These are phyloP conservation scores for Strobilomyces echinocephalus DNA, from an alignment of 768 basidiomycete species.

Conservation along the genomic window DNA sequence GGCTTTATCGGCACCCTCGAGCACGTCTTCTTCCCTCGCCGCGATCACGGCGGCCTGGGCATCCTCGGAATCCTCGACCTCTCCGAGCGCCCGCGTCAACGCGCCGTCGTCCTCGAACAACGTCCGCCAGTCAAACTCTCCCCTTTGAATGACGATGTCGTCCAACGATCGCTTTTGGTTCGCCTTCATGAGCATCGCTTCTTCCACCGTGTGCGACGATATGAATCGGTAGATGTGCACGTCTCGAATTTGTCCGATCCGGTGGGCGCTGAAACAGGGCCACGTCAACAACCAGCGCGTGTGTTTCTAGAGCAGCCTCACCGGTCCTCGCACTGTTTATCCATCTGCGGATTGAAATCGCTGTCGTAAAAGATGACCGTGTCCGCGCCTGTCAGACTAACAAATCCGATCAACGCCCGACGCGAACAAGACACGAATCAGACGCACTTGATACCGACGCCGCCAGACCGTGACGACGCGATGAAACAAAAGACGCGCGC, in stretches of 20 bases:
- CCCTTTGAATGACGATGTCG: constrained; percentile 86
- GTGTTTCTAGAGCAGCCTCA: constrained; percentile 27
- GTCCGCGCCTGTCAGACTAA: constrained; percentile 78
- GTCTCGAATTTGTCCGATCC: constrained; percentile 96
- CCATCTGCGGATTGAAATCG: constrained; percentile 98
- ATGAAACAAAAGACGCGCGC: constrained; percentile 84
- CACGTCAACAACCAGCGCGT: background rate
- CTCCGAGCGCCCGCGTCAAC: constrained; percentile 70
- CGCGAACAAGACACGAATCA: constrained; percentile 11
- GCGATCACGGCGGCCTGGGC: constrained; percentile 76
- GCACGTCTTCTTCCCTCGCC: constrained; percentile 61
- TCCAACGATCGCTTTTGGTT: constrained; percentile 94
- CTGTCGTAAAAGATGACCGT: constrained; percentile 98
- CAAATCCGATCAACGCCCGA: constrained; percentile 14
- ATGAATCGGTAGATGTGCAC: constrained; percentile 97
- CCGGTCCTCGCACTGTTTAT: constrained; percentile 94
- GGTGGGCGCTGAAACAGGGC: constrained; percentile 65
- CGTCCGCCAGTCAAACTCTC: constrained; percentile 92
- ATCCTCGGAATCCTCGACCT: constrained; percentile 87
- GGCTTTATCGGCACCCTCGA: constrained; percentile 74
- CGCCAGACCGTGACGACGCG: constrained; percentile 70
- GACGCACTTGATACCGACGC: constrained; percentile 91
- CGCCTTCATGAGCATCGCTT: constrained; percentile 94
- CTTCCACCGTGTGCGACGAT: constrained; percentile 86
- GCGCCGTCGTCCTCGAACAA: constrained; percentile 63